Evolutionary conservation across 2,329 filamentous ascomycete genomes (phyloP).

Genomic region (Sporothrix brasiliensis): DNA sequence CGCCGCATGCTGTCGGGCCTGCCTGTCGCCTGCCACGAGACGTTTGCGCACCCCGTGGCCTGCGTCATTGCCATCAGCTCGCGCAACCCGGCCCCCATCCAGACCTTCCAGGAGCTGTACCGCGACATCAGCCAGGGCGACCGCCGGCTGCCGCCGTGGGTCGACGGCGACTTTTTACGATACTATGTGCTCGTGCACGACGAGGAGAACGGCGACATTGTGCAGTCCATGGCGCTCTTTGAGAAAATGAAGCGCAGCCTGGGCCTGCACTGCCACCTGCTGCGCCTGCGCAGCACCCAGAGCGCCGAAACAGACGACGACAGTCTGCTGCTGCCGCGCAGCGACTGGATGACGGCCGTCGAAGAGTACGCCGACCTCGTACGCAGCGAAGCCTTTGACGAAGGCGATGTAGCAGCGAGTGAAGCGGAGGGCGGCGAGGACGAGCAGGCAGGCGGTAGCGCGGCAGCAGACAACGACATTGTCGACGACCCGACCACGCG

Average conservation of each 20-base stretch:
- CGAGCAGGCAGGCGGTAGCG: constrained; percentile 52
- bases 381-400: constrained; percentile 51
- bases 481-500: constrained; percentile 68
- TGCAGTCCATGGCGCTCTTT: constrained; percentile 84
- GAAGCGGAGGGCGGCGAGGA: constrained; percentile 74
- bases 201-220: constrained; percentile 91
- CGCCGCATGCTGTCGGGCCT: constrained; percentile 79
- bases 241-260: constrained; percentile 99
- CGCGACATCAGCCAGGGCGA: constrained; percentile 78
- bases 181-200: constrained; percentile 98
- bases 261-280: constrained; percentile 88
- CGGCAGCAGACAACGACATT: constrained; percentile 45
- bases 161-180: constrained; percentile 86
- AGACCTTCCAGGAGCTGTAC: constrained; percentile 83
- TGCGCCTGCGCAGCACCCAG: constrained; percentile 80
- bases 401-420: constrained; percentile 51
- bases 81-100: constrained; percentile 78
- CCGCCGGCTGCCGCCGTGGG: constrained; percentile 76
- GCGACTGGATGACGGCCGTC: constrained; percentile 84
- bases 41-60: constrained; percentile 91
- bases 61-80: constrained; percentile 96
- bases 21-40: constrained; percentile 81
- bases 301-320: constrained; percentile 91
- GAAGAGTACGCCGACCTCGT: constrained; percentile 80
- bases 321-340: constrained; percentile 75